phyloP scores from a whole-genome alignment of 2,329 filamentous ascomycete genomes.

The Pyrenophora seminiperda region DNA sequence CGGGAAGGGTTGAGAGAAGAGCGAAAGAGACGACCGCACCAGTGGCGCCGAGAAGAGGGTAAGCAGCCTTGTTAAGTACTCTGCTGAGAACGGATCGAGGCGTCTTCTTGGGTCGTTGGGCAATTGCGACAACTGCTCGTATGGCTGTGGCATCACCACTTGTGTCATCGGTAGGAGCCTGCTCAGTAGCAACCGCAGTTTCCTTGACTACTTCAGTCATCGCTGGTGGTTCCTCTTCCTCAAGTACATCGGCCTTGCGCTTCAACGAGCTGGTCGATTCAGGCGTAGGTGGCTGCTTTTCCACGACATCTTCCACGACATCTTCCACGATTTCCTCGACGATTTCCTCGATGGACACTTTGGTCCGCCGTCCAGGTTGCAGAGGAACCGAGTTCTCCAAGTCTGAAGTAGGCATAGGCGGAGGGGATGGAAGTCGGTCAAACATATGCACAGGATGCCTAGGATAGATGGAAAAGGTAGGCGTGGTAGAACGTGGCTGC shows the following conservation, averaged over 20 bases:
- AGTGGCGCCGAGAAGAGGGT: constrained; percentile 21
- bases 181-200: not conserved
- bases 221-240: constrained; percentile 14
- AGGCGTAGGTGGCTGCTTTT: constrained; percentile 40
- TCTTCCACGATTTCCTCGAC: too few relatives aligned
- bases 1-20: constrained; percentile 29
- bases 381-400: constrained; percentile 8
- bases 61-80: constrained; percentile 20
- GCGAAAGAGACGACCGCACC: constrained; percentile 28
- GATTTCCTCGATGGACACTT: constrained; percentile 42
- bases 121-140: constrained; percentile 16
- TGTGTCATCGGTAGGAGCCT: not conserved
- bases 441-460: not conserved
- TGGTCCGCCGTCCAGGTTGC: constrained; percentile 30
- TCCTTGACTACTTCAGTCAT: not conserved
- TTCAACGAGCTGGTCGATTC: constrained; percentile 36
- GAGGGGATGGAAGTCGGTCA: constrained; percentile 28
- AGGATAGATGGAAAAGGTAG: not conserved
- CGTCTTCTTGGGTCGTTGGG: constrained; percentile 28
- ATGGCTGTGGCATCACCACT: constrained; percentile 2
- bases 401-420: constrained; percentile 18
- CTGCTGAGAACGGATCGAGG: constrained; percentile 22
- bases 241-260: constrained; percentile 40
- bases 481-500: not conserved
- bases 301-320: constrained; percentile 42